Evolutionary conservation across 179 eudicot genomes (phyloP).

Genomic region (Sideroxylon spinosum): DNA sequence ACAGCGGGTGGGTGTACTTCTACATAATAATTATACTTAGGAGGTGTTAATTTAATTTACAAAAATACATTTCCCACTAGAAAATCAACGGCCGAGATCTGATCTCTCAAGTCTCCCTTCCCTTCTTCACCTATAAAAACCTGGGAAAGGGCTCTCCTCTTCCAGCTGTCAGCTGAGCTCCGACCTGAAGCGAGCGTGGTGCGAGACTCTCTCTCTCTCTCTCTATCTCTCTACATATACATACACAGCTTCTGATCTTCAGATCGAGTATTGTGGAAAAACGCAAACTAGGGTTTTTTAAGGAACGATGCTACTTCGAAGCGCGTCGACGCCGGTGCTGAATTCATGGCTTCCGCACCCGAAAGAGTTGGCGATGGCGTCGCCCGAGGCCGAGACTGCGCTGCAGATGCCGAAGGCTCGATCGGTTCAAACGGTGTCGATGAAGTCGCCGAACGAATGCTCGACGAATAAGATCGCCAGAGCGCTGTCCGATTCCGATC

Average conservation of each 20-base stretch:
- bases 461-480: conserved; percentile 10
- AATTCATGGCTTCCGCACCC: conserved; percentile 29
- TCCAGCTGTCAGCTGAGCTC: neutral
- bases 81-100: neutral
- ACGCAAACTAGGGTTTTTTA: neutral
- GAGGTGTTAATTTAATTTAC: too few relatives aligned
- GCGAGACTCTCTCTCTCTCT: neutral
- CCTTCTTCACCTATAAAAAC: neutral
- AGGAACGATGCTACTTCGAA: conserved; percentile 35
- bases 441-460: neutral
- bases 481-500: conserved; percentile 17
- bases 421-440: neutral
- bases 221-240: too few relatives aligned
- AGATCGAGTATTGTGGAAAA: neutral
- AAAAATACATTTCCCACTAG: too few relatives aligned
- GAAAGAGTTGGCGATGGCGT: neutral
- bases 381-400: neutral
- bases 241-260: neutral
- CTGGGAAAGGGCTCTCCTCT: neutral
- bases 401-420: neutral
- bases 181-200: too few relatives aligned
- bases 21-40: too few relatives aligned
- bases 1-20: too few relatives aligned
- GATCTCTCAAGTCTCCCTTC: neutral
- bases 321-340: conserved; percentile 37